Conservation (phyloP, 139 green algal genomes). For the Closterium sp. region DNA sequence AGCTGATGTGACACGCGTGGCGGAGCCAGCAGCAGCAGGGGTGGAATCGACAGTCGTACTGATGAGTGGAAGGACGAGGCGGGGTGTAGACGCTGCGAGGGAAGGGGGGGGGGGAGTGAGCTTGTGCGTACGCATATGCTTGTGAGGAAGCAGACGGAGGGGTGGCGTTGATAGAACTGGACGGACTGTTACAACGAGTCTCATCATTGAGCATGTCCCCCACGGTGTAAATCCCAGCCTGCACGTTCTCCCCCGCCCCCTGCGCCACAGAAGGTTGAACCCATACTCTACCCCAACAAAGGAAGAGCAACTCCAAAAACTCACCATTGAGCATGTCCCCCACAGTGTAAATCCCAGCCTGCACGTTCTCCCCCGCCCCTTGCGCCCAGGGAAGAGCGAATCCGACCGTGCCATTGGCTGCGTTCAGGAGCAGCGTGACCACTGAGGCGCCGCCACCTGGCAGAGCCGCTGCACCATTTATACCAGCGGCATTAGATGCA, state of each 20-base stretch:
- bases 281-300: no score
- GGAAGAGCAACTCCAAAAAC: background rate
- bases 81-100: background rate
- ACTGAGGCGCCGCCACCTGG: background rate
- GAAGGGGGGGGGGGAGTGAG: no score
- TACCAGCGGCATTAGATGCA: no score
- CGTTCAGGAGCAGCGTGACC: background rate
- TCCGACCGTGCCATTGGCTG: background rate
- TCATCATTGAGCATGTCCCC: no score
- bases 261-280: background rate
- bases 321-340: background rate
- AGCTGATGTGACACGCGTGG: background rate
- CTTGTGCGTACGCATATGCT: no score
- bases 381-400: background rate
- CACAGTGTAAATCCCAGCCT: background rate
- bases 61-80: background rate
- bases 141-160: no score
- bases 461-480: no score
- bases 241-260: no score
- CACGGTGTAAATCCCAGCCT: background rate
- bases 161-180: no score
- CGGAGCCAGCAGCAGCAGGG: background rate
- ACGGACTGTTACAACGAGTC: no score
- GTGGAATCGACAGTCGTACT: background rate
- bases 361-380: background rate